Base-by-base conservation (phyloP, 2,329 filamentous ascomycete species). In the Fusarium sp. region DNA sequence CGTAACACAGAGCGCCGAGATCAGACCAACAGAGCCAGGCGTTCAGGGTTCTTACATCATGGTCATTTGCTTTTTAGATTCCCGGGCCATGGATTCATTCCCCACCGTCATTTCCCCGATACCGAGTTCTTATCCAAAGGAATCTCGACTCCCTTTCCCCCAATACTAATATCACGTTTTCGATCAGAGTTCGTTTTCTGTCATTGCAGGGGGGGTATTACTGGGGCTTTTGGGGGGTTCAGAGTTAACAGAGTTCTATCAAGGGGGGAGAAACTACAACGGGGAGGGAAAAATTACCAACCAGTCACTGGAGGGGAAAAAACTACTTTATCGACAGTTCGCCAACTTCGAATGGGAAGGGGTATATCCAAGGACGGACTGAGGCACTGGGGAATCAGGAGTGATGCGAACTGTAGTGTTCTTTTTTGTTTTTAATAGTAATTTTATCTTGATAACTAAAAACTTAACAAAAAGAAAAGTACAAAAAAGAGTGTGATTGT, bases 61-160 rank as follows among this genome's bases (percentile, higher is more conserved):
- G 64, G 57, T 60, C 37, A 66, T 67, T 52, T 68, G 34, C 37
- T 16, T 73, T 70, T 61, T 54, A 66, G 62, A 68, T 67, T 59
- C 60, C 64, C 20, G 29, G 22, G 47, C 22, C 58, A 38, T 62
- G 67, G 47, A 38, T 34, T 38, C 47, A 66, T 47, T 66, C 61
- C 56, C 59, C 42, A 45, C 42, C 20, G 13, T 16, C 16, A 45
- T 42, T 18, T 45, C 57, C 20, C 59, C 24, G 40, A 56, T 40
- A 56, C 72, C 67, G 56, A 57, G 61, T 69, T 72, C 54, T 65
- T 64, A 64, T 56, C 42, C 60, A 35, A 57, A 16, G 20, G 20
- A 64, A 50, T 34, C 45, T 18, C 10, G 22, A 38, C 38, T 50
- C 57, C 31, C 31, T 38, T 57, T 45, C 38, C 50, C 62, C 50